Conservation (phyloP, 768 basidiomycete genomes). For the Suillus lakei region DNA sequence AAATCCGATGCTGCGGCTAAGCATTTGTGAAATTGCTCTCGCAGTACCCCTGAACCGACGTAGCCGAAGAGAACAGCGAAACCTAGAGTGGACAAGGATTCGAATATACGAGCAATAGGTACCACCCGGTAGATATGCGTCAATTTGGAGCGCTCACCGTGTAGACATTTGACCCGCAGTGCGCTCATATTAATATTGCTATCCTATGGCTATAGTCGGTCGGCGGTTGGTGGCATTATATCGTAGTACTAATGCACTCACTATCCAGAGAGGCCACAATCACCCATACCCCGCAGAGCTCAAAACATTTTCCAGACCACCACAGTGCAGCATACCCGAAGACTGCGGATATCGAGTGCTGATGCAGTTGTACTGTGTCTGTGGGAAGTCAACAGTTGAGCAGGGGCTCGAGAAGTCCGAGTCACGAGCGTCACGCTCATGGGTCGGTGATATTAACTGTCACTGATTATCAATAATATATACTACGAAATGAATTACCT, state of each 20-base stretch:
- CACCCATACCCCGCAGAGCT: background rate
- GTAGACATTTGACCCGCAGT: background rate
- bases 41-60: background rate
- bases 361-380: background rate
- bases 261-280: background rate
- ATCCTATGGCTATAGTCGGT: background rate
- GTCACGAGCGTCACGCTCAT: background rate
- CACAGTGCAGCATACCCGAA: background rate
- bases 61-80: background rate
- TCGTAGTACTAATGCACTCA: background rate
- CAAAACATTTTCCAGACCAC: background rate
- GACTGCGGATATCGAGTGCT: background rate
- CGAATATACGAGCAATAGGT: background rate
- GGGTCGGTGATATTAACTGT: no score
- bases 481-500: background rate
- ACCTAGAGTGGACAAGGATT: background rate
- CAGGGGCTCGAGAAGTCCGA: background rate
- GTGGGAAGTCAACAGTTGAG: background rate
- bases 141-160: background rate
- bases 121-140: background rate
- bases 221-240: background rate
- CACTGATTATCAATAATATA: no score
- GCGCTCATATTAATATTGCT: background rate
- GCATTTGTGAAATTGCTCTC: background rate
- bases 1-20: background rate